A percentile compares a stretch with the other conserved stretches of the same genome.
These are phyloP conservation scores for Isabelozyma gotoi DNA, from an alignment of 805 yeast species.

Conservation along the genomic window DNA sequence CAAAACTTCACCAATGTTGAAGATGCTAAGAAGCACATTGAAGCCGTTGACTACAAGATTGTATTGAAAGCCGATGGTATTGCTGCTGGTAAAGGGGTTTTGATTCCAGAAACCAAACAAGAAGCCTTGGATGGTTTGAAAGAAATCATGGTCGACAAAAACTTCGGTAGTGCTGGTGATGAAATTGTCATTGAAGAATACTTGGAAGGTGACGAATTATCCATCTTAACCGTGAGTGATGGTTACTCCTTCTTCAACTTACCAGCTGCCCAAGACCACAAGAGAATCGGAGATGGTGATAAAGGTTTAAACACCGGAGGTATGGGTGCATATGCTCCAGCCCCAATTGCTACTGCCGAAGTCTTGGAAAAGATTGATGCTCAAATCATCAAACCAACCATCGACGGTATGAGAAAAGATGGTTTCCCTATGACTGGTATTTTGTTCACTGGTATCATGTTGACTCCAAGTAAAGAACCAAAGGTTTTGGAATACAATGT, in stretches of 20 bases:
- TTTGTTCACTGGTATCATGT: slow-evolving; percentile 91
- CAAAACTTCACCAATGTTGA: slow-evolving; percentile 77
- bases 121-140: slow-evolving; percentile 85
- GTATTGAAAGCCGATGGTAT: slow-evolving; percentile 97
- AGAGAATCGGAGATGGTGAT: slow-evolving; percentile 91
- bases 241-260: slow-evolving; percentile 88
- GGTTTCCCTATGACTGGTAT: slow-evolving; percentile 96
- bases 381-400: slow-evolving; percentile 83
- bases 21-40: slow-evolving; percentile 71
- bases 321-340: slow-evolving; percentile 99
- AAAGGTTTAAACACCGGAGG: slow-evolving; percentile 97
- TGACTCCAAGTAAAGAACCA: slow-evolving; percentile 78
- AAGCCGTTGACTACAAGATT: slow-evolving; percentile 64
- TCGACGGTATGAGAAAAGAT: slow-evolving; percentile 94
- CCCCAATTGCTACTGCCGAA: slow-evolving; percentile 86
- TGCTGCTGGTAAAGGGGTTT: slow-evolving; percentile 98
- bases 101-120: slow-evolving; percentile 79
- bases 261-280: slow-evolving; percentile 98
- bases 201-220: slow-evolving; percentile 94
- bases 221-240: slow-evolving; percentile 87
- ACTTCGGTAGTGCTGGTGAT: slow-evolving; percentile 92
- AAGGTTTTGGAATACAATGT: slow-evolving; percentile 96
- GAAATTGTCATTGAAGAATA: slow-evolving; percentile 92
- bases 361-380: slow-evolving; percentile 68
- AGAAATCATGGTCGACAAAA: slow-evolving; percentile 85